Conservation (phyloP, 192 early-diverging fungal species). For the Podila epigama region DNA sequence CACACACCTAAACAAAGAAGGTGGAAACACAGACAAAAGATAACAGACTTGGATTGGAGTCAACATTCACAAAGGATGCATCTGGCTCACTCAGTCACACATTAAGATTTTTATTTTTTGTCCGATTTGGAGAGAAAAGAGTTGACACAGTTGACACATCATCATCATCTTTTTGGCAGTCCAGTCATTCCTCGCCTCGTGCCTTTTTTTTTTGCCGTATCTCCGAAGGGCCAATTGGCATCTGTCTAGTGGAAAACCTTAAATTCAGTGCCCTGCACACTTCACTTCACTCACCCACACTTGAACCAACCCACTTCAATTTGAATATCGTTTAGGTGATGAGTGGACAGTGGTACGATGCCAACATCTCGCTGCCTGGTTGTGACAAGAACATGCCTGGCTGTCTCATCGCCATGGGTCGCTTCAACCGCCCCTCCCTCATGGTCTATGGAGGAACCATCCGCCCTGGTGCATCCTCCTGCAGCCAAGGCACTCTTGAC, state of each 20-base stretch:
- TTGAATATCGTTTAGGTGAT: conserved; percentile 79
- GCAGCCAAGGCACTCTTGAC: conserved; percentile 79
- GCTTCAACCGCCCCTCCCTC: conserved; percentile 94
- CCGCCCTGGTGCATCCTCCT: conserved; percentile 72
- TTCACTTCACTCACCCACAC: neutral
- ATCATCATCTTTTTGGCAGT: neutral
- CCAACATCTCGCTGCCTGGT: conserved; percentile 96
- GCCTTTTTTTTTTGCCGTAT: neutral
- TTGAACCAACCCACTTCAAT: neutral
- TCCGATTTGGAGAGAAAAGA: too few species aligned
- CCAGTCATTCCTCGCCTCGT: neutral
- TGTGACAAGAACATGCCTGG: conserved; percentile 99
- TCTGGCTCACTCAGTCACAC: neutral
- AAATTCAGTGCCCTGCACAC: neutral
- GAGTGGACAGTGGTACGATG: conserved; percentile 98
- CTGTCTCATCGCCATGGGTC: conserved; percentile 93
- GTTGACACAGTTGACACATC: conserved; percentile 4
- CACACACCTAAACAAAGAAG: too few species aligned
- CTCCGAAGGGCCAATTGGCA: conserved; percentile 1
- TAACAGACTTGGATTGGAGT: too few species aligned
- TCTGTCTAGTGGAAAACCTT: neutral
- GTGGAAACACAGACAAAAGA: too few species aligned
- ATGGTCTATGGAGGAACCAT: conserved; percentile 99
- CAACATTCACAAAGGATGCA: neutral
- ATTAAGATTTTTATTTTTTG: neutral